Evolutionary conservation across 2,329 filamentous ascomycete species (phyloP), one percentile per base, ranked within the genome.

Genomic region (Pestalotiopsis sp.): DNA sequence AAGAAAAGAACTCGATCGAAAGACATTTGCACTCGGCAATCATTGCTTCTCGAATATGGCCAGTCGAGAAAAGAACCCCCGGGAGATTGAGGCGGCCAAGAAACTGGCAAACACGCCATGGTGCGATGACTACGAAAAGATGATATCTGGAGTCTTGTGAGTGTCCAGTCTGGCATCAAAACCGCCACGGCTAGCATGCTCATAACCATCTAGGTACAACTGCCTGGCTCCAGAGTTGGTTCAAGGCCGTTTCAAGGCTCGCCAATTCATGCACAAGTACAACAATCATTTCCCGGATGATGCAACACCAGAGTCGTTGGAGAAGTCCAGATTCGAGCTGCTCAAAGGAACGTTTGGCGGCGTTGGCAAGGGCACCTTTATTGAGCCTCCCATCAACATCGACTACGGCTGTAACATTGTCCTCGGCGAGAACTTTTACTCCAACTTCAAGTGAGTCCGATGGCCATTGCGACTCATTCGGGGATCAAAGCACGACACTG

Each of bases 371-470:
- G 85, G 85, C 0, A 81, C 80, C 26, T 85, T 85, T 70, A 84
- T 91, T 44, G 89, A 92, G 71, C 85, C 89, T 0, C 88, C 89
- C 0, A 81, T 92, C 67, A 82, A 81, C 52, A 82, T 91, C 40
- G 89, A 92, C 74, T 91, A 92, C 68, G 90, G 89, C 1, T 87
- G 86, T 75, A 92, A 92, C 72, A 85, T 91, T 70, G 82, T 79
- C 5, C 80, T 91, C 0, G 89, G 89, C 7, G 81, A 86, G 56
- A 80, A 84, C n/a, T 90, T 90, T 74, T 92, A 91, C 72, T 82
- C 88, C 58, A 89, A 89, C 71, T 88, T 88, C 75, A 86, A 86
- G 79, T 81, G 66, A n/a, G 74, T 64, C 13, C 26, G 3, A 68
- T 67, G 65, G 22, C 62, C 58, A 10, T 44, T 35, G 38, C 35